A percentile compares a stretch with the other conserved stretches of the same genome.
These are phyloP conservation scores for Pleurotus citrinopileatus DNA, from an alignment of 768 basidiomycete genomes.

Conservation along the genomic window DNA sequence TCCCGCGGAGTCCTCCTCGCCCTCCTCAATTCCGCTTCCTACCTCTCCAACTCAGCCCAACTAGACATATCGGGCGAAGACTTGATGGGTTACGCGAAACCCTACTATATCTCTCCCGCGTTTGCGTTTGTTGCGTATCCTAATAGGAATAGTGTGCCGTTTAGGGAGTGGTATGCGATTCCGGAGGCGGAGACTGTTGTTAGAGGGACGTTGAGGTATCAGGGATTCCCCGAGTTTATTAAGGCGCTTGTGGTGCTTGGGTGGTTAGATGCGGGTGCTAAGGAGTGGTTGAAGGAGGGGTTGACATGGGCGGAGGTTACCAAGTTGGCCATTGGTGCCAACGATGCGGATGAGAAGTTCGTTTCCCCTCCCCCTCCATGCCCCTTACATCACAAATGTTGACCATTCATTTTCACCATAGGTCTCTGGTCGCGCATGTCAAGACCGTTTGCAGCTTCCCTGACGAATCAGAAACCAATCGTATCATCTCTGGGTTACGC, in stretches of 20 bases:
- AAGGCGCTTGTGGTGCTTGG: conserved; percentile 83
- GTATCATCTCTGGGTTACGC: conserved; percentile 86
- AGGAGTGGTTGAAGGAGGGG: conserved; percentile 74
- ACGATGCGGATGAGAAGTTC: conserved; percentile 68
- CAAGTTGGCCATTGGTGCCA: conserved; percentile 68
- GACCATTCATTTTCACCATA: conserved; percentile 24
- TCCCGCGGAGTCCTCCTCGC: conserved; percentile 95
- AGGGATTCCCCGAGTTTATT: conserved; percentile 96
- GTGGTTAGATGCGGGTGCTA: conserved; percentile 73
- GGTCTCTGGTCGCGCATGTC: conserved; percentile 71
- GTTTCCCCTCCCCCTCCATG: conserved; percentile 8
- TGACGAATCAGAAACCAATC: conserved; percentile 58
- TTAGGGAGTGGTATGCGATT: conserved; percentile 73
- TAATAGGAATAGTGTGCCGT: conserved; percentile 90
- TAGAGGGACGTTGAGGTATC: conserved; percentile 91
- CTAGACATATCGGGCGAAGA: conserved; percentile 72
- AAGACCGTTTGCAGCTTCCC: conserved; percentile 74
- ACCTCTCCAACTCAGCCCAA: conserved; percentile 62
- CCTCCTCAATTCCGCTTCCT: conserved; percentile 86
- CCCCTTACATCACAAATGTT: conserved; percentile 8
- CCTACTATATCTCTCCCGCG: conserved; percentile 93
- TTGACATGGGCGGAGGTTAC: conserved; percentile 85
- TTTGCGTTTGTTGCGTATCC: conserved; percentile 97
- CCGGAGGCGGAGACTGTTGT: conserved; percentile 89
- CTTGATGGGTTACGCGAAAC: conserved; percentile 87